Base-by-base conservation (phyloP, 164 flowering plant species). In the Umbellularia californica region DNA sequence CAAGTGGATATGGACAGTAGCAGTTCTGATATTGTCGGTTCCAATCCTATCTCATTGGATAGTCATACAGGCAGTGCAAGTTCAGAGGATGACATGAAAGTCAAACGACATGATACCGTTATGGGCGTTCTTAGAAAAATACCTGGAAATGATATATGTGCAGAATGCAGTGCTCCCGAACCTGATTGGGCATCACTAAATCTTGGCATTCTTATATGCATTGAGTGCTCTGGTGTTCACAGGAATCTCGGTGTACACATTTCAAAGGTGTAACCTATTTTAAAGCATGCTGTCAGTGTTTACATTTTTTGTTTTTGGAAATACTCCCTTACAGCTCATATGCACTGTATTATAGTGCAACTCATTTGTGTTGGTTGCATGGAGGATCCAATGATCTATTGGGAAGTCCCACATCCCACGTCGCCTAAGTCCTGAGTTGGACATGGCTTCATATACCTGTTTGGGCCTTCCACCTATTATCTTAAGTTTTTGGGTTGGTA, bases 141-240 rank as follows among this genome's bases (percentile, higher is more conserved):
- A 73, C 88, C 92, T 67, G 99, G 99, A 75, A 95, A 95, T 87
- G 89, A 90, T 80, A 78, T 82, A 50, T 95, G 99, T 82, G 97
- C 97, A 76, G 99, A 95, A 79, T 95, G 99, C 70, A 65, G 89
- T 79, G 81, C 94, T 79, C 83, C 90, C 60, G 94, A 86, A 28
- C 99, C 99, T 65, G 97, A 93, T 68, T 95, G 99, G 98, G 97
- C 99, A 24, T 95, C 99, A 70, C 83, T 95, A 68, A 95, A 95
- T 84, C 91, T 95, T 79, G 99, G 98, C 30, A 80, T 92, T 73
- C 81, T 93, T 70, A 65, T 95, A 58, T 95, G 99, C 83, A 93
- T 95, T 70, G 93, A 92, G 75, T 95, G 99, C 86, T 95, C 99
- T 77, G 97, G 99, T 62, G 93, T 87, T 76, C 99, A 95, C 75